These are phyloP conservation scores for Noccaea caerulescens DNA, from an alignment of 345 rosid genomes.

Conservation along the genomic window DNA sequence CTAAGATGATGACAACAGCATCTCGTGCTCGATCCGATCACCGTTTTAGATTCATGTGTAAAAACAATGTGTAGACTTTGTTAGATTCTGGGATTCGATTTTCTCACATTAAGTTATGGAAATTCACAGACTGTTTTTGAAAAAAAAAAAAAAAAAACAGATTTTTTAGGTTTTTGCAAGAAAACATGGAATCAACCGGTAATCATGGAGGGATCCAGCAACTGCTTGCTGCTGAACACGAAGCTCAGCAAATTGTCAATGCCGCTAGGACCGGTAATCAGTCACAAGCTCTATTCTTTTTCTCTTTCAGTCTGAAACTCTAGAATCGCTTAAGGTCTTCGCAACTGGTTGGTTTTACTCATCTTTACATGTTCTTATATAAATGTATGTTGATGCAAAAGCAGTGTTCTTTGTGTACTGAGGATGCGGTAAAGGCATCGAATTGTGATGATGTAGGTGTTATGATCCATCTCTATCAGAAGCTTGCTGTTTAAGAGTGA, in stretches of 20 bases:
- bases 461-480: neutral
- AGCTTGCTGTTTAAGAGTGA: too few relatives aligned
- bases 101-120: neutral
- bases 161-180: conserved; percentile 3
- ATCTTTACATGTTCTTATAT: neutral
- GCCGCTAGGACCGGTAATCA: conserved; percentile 63
- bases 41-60: conserved; percentile 1
- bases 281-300: neutral
- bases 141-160: too few relatives aligned
- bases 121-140: conserved; percentile 1
- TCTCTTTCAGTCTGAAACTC: neutral
- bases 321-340: neutral
- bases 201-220: conserved; percentile 84
- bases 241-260: conserved; percentile 82
- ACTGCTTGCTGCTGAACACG: conserved; percentile 88
- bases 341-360: neutral
- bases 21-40: conserved; percentile 11
- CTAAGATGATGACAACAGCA: neutral
- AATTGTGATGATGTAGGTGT: neutral
- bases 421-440: neutral
- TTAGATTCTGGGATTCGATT: neutral
- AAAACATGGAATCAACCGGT: conserved; percentile 57
- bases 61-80: neutral
- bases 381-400: conserved; percentile 1
- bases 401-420: neutral